Base-by-base conservation (phyloP, 2,329 filamentous ascomycete genomes). In the Hypoxylon sp. region DNA sequence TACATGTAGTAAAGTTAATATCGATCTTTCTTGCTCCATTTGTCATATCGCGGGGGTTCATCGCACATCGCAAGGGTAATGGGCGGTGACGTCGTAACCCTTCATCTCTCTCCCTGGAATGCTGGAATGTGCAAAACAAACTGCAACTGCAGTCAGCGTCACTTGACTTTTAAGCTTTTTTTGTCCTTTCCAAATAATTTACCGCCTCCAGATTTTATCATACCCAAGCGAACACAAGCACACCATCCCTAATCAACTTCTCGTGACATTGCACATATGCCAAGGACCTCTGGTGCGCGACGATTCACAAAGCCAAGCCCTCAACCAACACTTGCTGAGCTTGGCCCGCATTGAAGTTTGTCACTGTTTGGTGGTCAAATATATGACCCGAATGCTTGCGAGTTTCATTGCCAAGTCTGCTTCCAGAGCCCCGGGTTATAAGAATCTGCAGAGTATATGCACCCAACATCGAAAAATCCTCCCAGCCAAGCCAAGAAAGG, bases 321-420 rank as follows among this genome's bases (percentile, higher is more conserved):
- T 58, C 51, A 33, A 58, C 48, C 58, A 48, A 42, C 63, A 55
- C 66, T 66, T 62, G 47, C 65, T 67, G 48, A 70, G 71, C 74
- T 74, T 76, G 74, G 74, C 74, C 64, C 71, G 70, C 71, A 76
- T 73, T 54, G 17, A 62, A 33, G 63, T 65, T 62, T 61, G 60
- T 63, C 70, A 59, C 54, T 51, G 54, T 67, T 68, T 60, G 66
- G 53, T 69, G 46, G 53, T 67, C 39, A 46, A 19, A 67, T 69
- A 71, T 55, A 71, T 69, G 63, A 71, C 66, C 31, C 64, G 39
- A 57, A 71, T 63, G 46, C 64, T 70, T 63, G 55, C 70, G 63
- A 74, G 74, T 74, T 74, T 64, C 69, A 69, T 72, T 73, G 71
- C 73, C 74, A 75, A 75, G 73, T 73, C 66, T 72, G 71, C 57